A percentile compares a stretch with the other conserved stretches of the same genome.
Conservation (phyloP, 805 yeast species). For the Starmerella khaoyaiensis region DNA sequence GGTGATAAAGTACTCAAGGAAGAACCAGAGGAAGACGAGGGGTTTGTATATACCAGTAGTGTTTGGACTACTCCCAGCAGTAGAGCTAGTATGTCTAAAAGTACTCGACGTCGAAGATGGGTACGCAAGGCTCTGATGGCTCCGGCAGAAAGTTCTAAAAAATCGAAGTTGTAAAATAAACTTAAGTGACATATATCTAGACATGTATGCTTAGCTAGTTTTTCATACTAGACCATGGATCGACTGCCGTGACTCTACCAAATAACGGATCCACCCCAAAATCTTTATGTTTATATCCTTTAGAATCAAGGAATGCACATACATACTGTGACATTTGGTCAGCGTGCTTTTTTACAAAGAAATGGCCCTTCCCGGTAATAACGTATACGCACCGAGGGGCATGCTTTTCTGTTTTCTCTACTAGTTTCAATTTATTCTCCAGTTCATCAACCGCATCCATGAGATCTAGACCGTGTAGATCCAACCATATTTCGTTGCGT, state of each 20-base stretch:
- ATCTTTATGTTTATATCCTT: conserved; percentile 32
- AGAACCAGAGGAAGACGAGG: conserved; percentile 63
- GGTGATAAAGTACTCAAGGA: conserved; percentile 28
- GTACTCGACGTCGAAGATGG: conserved; percentile 93
- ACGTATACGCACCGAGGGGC: conserved; percentile 25
- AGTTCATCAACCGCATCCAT: conserved; percentile 26
- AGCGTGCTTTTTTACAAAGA: conserved; percentile 18
- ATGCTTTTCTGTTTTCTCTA: conserved; percentile 19
- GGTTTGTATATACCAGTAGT: conserved; percentile 78
- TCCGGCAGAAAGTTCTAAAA: too few species aligned
- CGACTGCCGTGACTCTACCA: conserved; percentile 33
- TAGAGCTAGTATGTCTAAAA: conserved; percentile 77
- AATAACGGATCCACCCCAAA: conserved; percentile 26
- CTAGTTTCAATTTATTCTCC: conserved; percentile 19
- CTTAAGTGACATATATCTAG: too few species aligned
- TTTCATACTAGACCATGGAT: conserved; percentile 25
- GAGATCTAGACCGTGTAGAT: conserved; percentile 29
- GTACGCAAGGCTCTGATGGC: conserved; percentile 92
- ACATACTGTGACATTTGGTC: conserved; percentile 27
- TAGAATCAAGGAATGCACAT: conserved; percentile 26
- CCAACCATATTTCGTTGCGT: conserved; percentile 25
- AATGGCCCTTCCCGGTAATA: conserved; percentile 28
- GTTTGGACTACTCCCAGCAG: conserved; percentile 87
- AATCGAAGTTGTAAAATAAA: too few species aligned
- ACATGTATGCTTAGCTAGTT: too few species aligned